A percentile compares a stretch with the other conserved stretches of the same genome.
Evolutionary conservation across 176 grass and related monocot species (phyloP).

Genomic region (Cocos nucifera): DNA sequence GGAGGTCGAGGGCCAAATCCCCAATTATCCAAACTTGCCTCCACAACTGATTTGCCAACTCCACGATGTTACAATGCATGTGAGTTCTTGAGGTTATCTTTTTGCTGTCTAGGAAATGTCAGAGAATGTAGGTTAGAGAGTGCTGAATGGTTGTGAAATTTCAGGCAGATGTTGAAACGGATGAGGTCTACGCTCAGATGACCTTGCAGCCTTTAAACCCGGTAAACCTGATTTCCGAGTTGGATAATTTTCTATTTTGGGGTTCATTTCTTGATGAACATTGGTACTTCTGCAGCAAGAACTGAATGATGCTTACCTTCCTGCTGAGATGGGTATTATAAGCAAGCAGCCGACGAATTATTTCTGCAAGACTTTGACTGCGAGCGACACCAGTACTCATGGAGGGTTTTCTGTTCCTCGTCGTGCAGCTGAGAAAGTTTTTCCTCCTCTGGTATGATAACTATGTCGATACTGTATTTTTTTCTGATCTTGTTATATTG

Average conservation of each 20-base stretch:
- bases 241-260: no score
- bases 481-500: conserved; percentile 1
- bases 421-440: conserved; percentile 84
- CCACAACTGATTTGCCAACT: conserved; percentile 93
- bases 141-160: conserved; percentile 5
- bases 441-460: conserved; percentile 79
- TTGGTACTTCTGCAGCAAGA: conserved; percentile 59
- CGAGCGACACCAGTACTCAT: conserved; percentile 94
- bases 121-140: not conserved
- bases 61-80: conserved; percentile 94
- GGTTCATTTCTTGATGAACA: no score
- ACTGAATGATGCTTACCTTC: conserved; percentile 82
- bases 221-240: conserved; percentile 23
- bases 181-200: conserved; percentile 98
- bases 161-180: conserved; percentile 94
- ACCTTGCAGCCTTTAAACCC: conserved; percentile 90
- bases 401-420: conserved; percentile 96
- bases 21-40: conserved; percentile 95
- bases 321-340: conserved; percentile 95
- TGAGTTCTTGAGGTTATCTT: conserved; percentile 25
- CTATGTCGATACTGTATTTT: not conserved
- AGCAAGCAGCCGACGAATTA: conserved; percentile 99
- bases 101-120: no score
- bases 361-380: conserved; percentile 96
- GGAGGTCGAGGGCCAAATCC: conserved; percentile 95